A percentile compares a stretch with the other conserved stretches of the same genome.
Evolutionary conservation across 2,329 filamentous ascomycete genomes (phyloP).

Genomic region (Cladobotryum protrusum): DNA sequence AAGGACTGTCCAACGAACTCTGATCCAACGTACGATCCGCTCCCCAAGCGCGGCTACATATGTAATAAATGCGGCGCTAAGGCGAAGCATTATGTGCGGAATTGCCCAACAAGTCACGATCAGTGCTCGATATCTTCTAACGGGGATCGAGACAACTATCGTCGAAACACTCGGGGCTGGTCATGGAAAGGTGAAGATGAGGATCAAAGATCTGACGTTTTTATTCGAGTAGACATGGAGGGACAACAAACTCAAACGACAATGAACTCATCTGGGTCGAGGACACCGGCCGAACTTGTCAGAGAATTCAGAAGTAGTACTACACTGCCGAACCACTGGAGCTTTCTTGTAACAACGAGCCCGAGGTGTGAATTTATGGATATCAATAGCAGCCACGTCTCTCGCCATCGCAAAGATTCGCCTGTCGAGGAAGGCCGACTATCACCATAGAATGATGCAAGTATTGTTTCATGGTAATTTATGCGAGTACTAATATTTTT

Average conservation of each 20-base stretch:
- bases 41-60: slow-evolving; percentile 10
- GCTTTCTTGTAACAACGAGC: too few relatives aligned
- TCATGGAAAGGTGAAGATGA: background rate
- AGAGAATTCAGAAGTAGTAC: too few relatives aligned
- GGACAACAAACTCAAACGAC: too few relatives aligned
- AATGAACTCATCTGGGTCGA: too few relatives aligned
- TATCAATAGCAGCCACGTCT: too few relatives aligned
- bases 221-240: background rate
- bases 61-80: slow-evolving; percentile 15
- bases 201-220: too few relatives aligned
- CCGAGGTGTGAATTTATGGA: too few relatives aligned
- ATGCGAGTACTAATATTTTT: too few relatives aligned
- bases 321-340: too few relatives aligned
- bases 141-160: background rate
- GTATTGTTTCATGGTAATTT: background rate
- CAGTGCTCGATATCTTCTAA: background rate
- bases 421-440: slow-evolving; percentile 16
- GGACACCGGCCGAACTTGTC: too few relatives aligned
- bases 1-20: slow-evolving; percentile 13
- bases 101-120: slow-evolving; percentile 12
- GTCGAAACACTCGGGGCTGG: background rate
- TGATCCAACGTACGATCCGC: background rate
- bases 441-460: slow-evolving; percentile 22
- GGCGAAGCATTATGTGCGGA: slow-evolving; percentile 12
- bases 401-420: background rate